Evolutionary conservation across 208 protist genomes (phyloP).

Genomic region (Leishmania amazonensis): DNA sequence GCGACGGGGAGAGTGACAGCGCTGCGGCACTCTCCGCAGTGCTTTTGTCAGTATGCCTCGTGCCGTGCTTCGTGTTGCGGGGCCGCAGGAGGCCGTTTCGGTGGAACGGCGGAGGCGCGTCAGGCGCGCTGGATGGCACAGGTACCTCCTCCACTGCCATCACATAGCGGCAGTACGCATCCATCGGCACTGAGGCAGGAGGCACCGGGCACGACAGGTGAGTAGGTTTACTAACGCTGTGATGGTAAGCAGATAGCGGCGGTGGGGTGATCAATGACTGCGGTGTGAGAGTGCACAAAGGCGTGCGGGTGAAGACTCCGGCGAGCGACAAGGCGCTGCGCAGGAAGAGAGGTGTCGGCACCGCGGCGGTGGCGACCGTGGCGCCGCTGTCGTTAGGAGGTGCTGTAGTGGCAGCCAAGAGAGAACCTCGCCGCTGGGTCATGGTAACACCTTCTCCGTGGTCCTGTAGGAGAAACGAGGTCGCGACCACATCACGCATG

Average conservation of each 20-base stretch:
- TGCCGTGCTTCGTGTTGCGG: not conserved
- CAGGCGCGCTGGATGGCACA: not conserved
- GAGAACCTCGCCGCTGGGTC: not conserved
- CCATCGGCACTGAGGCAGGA: conserved; percentile 48
- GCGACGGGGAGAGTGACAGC: conserved; percentile 3
- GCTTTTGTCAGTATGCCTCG: not conserved
- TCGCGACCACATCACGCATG: conserved; percentile 52
- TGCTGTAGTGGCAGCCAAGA: not conserved
- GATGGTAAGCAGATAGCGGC: conserved; percentile 13
- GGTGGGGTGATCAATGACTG: conserved; percentile 19
- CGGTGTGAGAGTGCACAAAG: conserved; percentile 25
- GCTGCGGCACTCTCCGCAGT: not conserved
- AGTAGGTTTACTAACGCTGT: not conserved
- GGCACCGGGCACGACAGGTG: conserved; percentile 9
- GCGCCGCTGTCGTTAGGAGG: not conserved
- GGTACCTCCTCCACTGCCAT: conserved; percentile 34
- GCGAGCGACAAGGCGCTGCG: conserved; percentile 33
- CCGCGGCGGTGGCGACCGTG: not conserved
- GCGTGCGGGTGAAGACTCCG: conserved; percentile 16
- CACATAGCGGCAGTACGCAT: conserved; percentile 68
- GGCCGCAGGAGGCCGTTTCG: not conserved
- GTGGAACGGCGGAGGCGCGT: not conserved
- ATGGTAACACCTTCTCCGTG: not conserved
- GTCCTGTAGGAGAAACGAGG: conserved; percentile 63
- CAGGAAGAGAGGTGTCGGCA: conserved; percentile 19